Evolutionary conservation across 176 grass and related monocot genomes (phyloP), one percentile per base, ranked within the genome.

Genomic region (Hordeum marinum): DNA sequence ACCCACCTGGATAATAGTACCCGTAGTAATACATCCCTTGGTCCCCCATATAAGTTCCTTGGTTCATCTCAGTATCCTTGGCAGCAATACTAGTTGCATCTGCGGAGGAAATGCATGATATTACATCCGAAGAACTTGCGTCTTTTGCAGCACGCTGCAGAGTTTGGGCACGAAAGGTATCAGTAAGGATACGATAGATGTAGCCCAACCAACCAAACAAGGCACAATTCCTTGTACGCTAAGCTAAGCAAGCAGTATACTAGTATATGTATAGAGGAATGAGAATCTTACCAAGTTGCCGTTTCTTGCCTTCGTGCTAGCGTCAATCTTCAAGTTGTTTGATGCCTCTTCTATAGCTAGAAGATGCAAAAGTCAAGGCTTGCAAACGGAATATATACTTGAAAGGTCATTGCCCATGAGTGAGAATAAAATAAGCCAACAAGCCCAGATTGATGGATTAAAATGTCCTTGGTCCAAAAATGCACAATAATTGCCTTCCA

Each of bases 1-100:
- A 64, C 95, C 35, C 74, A 97, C 95, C 95, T 89, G 95, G 95
- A 85, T 93, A 92, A 69, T 92, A 89, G 81, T 90, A 94, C 11
- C 92, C 95, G 43, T 91, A 89, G 88, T 90, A 91, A 83, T 88
- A 97, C 86, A 88, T 86, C 58, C 92, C 90, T 77, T 92, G 90
- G 63, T 89, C 90, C 46, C 84, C 92, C 72, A 76, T 60, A 77
- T 65, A 89, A 86, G 64, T 40, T 75, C 86, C 92, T 85, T 80
- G 79, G 32, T 90, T 88, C 82, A 94, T 82, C 80, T 87, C 90
- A 70, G 84, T 77, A 63, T 91, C 88, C 86, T 91, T 94, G 35
- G 84, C 79, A 63, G 84, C 79, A 77, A 72, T 91, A 63, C 85
- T 92, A 77, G 90, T 57, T 81, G 90, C 87, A 84, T 92, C 90